Evolutionary conservation across 352 stramenopile genomes (phyloP), one percentile per base, ranked within the genome.

Genomic region (Pythium folliculosum): DNA sequence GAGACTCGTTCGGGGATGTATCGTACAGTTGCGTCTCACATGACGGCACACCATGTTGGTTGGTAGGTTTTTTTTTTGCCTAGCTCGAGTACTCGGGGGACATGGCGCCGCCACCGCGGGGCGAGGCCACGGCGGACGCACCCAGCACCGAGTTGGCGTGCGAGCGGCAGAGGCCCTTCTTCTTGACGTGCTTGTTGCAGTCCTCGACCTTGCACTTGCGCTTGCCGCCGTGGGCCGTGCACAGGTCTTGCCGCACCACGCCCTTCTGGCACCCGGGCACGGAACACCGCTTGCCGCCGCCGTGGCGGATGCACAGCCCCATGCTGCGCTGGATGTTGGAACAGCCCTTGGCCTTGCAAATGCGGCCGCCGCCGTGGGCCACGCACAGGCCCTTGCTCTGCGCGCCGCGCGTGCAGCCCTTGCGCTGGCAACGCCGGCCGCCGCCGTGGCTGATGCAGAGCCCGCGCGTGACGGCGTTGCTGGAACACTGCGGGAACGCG

Each of bases 311-410:
- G 72, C 82, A 90, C 12, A 89, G 72, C 9, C 88, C 88, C 77
- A 95, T 93, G 67, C 84, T 94, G 60, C 88, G 87, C 67, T 93
- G 88, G 66, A 93, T 95, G 63, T 94, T 94, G 25, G 84, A 90
- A 64, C 88, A 93, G 12, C 88, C 88, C 13, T 86, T 80, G 12
- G 83, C 81, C 55, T 80, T 84, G 67, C 88, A 95, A 62, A 95
- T 90, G 38, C 88, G 85, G 0, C 88, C 88, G 21, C 87, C 88
- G 14, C 88, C 88, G 56, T 95, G 88, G 7, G 88, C 86, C 16
- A 93, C 85, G n/a, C 88, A 95, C 10, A 95, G 72, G 0, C 88
- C 88, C 50, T 92, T 92, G 68, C 84, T 92, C 77, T 91, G 88
- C 12, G 82, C 88, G 12, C 87, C 78, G 59, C 87, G 84, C 25